Base-by-base conservation (phyloP, 2,329 filamentous ascomycete genomes). In the Parafenestella ontariensis region DNA sequence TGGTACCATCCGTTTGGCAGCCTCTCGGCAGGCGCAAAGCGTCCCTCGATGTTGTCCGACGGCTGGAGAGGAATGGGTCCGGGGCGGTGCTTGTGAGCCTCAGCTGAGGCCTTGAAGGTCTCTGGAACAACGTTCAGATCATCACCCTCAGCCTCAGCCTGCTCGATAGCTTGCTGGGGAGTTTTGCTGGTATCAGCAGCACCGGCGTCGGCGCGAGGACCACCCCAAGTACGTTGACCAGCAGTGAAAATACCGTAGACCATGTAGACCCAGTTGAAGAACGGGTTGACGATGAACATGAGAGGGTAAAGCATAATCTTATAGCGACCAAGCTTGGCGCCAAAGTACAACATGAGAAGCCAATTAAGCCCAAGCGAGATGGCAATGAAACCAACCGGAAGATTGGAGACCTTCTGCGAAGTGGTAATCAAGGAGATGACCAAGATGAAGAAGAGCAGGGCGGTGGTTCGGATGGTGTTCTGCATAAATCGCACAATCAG, bases 191-290 rank as follows among this genome's bases (percentile, higher is more conserved):
- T 80, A 72, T 96, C 89, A 3, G 93, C 93, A 36, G 87, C 83
- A 26, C 90, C 91, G 0, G 93, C 93, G 76, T 98, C 94, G 1
- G 92, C 92, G 68, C 94, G 86, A 10, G 94, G 95, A 0, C 94
- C 94, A 62, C 94, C 94, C 94, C 95, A 99, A 1, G 94, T 98
- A 61, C 94, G 85, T 74, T 96, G 92, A 18, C 93, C 92, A 26
- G 93, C 92, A 0, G 94, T 97, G 76, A 96, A 95, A 65, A 96
- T 96, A 40, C 92, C 93, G 74, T 97, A 96, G 2, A 96, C 89
- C 90, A 97, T 96, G 79, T 98, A 98, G 54, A 92, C 85, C 94
- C 94, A 98, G 77, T 98, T 98, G 83, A 97, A 93, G 72, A 98
- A 96, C 0, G 95, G 94, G 71, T 97, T 98, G 59, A 97, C 76